These are phyloP conservation scores for Mucor irregularis DNA, from an alignment of 371 early-diverging fungal species.

Conservation along the genomic window DNA sequence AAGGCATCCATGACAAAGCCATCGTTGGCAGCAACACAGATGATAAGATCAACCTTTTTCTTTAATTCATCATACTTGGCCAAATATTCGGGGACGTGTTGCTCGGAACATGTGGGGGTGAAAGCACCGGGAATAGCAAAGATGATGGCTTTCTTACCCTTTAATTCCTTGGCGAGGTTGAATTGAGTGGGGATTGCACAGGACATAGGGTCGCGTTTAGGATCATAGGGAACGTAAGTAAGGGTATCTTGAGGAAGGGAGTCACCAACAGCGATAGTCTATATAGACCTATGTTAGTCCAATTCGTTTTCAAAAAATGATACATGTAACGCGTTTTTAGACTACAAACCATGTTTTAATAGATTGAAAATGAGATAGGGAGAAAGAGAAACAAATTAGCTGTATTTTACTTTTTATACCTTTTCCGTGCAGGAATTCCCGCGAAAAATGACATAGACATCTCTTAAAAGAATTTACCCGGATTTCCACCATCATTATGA, in stretches of 20 bases:
- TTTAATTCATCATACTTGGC: constrained; percentile 55
- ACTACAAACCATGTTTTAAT: no score
- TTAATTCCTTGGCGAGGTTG: constrained; percentile 60
- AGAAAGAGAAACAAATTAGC: no score
- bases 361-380: no score
- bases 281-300: no score
- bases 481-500: no score
- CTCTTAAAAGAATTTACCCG: no score
- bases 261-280: constrained; percentile 27
- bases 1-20: constrained; percentile 79
- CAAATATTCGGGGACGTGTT: constrained; percentile 72
- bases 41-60: constrained; percentile 66
- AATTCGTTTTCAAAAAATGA: no score
- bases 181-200: constrained; percentile 43
- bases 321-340: no score
- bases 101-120: constrained; percentile 79
- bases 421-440: no score
- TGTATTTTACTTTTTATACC: no score
- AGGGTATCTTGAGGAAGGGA: constrained; percentile 42
- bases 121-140: constrained; percentile 84
- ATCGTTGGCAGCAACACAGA: constrained; percentile 62
- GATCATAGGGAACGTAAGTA: constrained; percentile 45
- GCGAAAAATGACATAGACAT: no score
- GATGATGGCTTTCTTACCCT: constrained; percentile 76
- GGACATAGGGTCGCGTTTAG: constrained; percentile 32